phyloP scores from a whole-genome alignment of 2,329 filamentous ascomycete species.

The Cercospora beticola region DNA sequence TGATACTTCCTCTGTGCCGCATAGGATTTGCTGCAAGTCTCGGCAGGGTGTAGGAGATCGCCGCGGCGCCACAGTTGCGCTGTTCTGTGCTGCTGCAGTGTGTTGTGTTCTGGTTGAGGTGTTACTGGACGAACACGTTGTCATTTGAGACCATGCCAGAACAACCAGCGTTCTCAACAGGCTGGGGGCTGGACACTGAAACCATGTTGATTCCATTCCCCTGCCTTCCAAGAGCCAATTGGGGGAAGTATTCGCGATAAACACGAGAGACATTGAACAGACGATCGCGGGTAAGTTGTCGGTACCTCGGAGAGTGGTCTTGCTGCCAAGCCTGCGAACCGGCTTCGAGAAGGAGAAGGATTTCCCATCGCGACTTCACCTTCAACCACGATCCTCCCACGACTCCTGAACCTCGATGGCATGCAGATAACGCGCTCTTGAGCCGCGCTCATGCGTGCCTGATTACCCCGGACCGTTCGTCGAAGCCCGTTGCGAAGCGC shows the following conservation, averaged over 20 bases:
- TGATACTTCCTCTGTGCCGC: neutral
- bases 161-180: neutral
- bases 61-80: neutral
- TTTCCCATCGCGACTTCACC: neutral
- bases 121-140: neutral
- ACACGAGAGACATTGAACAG: neutral
- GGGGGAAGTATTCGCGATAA: neutral
- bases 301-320: neutral
- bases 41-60: neutral
- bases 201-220: neutral
- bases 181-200: neutral
- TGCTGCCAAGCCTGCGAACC: neutral
- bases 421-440: neutral
- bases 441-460: neutral
- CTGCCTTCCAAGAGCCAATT: neutral
- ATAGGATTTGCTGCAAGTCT: neutral
- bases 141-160: neutral
- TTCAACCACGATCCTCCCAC: neutral
- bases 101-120: neutral
- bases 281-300: neutral
- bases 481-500: slow-evolving; percentile 7
- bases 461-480: neutral
- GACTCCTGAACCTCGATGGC: no score
- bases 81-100: neutral
- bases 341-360: slow-evolving; percentile 1